These are phyloP conservation scores for Lipomyces sp. DNA, from an alignment of 805 yeast genomes.

Conservation along the genomic window DNA sequence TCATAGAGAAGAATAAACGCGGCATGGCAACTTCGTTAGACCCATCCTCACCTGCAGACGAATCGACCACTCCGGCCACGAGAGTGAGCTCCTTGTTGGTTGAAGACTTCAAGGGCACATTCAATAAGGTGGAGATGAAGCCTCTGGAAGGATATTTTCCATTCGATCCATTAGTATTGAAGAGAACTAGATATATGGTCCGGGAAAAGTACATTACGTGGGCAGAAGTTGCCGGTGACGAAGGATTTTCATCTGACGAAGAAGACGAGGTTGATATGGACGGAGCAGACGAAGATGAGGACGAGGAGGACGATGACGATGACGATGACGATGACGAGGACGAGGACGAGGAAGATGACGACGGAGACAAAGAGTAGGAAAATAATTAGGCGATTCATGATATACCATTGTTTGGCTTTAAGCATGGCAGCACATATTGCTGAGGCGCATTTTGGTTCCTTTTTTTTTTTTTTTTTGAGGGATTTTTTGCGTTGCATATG, in stretches of 20 bases:
- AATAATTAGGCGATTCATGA: background rate
- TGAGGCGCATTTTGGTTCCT: background rate
- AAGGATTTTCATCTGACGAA: conserved; percentile 51
- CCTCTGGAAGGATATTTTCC: conserved; percentile 96
- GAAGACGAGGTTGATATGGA: conserved; percentile 54
- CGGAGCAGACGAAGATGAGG: conserved; percentile 39
- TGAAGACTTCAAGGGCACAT: conserved; percentile 7
- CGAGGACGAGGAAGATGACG: conserved; percentile 7
- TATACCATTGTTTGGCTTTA: background rate
- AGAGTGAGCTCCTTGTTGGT: background rate
- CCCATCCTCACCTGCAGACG: conserved; percentile 5
- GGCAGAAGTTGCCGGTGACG: conserved; percentile 71
- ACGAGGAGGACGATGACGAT: conserved; percentile 38
- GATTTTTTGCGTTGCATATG: background rate
- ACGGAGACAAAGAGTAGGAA: background rate
- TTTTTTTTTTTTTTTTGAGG: background rate
- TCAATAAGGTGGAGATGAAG: conserved; percentile 18
- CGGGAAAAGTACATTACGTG: conserved; percentile 74
- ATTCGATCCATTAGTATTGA: conserved; percentile 85
- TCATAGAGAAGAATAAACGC: conserved; percentile 86
- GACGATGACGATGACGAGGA: conserved; percentile 20
- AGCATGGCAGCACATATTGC: background rate
- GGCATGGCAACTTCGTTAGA: conserved; percentile 44
- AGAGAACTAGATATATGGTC: conserved; percentile 60
- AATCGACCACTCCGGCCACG: background rate